Conservation (phyloP, 2,329 filamentous ascomycete species). For the Cytospora leucostoma region DNA sequence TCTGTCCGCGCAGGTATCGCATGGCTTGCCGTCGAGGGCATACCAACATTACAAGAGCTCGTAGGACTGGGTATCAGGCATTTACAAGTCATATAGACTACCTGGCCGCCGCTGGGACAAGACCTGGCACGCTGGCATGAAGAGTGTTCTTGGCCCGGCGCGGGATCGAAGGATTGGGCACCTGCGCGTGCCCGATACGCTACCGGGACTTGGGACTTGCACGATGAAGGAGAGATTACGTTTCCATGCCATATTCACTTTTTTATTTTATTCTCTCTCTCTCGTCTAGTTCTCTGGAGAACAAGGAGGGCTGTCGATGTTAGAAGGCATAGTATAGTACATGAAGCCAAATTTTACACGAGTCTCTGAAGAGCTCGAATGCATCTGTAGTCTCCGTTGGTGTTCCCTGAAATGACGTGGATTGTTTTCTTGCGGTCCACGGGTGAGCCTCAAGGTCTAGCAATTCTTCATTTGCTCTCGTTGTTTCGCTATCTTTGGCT, state of each 20-base stretch:
- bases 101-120: too few species aligned
- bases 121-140: neutral
- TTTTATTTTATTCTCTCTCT: too few species aligned
- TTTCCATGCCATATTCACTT: neutral
- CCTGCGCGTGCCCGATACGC: neutral
- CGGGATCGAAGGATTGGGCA: neutral
- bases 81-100: constrained; percentile 30
- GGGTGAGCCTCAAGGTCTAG: too few species aligned
- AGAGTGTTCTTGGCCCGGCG: neutral
- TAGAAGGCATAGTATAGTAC: neutral
- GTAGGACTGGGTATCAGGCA: constrained; percentile 53
- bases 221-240: neutral
- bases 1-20: constrained; percentile 64
- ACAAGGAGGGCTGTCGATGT: neutral
- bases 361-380: neutral
- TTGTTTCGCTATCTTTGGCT: too few species aligned
- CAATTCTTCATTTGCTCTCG: too few species aligned
- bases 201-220: neutral
- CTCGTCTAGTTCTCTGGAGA: neutral
- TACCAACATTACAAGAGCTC: constrained; percentile 71
- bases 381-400: neutral
- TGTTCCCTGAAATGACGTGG: neutral
- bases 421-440: too few species aligned
- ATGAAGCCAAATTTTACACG: neutral
- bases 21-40: constrained; percentile 76